A percentile compares a stretch with the other conserved stretches of the same genome.
phyloP scores from a whole-genome alignment of 179 eudicot species.

The Silene coronaria region DNA sequence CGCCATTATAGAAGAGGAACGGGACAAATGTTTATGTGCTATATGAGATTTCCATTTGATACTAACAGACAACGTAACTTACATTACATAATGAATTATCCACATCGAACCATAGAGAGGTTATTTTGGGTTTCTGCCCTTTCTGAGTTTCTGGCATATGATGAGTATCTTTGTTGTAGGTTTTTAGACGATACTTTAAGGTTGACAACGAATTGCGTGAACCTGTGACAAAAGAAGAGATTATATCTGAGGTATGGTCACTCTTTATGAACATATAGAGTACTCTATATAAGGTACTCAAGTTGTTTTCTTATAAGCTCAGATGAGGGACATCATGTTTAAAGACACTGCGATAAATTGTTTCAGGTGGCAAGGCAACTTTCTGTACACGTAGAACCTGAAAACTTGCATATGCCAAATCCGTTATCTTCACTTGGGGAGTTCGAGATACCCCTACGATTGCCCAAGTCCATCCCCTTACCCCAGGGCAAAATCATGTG shows the following conservation, averaged over 20 bases:
- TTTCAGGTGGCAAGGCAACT: slow-evolving; percentile 77
- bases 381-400: slow-evolving; percentile 45
- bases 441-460: slow-evolving; percentile 61
- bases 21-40: no score
- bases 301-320: not conserved
- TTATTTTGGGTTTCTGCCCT: no score
- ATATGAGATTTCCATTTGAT: no score
- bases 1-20: no score
- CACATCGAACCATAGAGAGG: no score
- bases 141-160: no score
- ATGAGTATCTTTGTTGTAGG: slow-evolving; percentile 31
- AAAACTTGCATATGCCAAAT: slow-evolving; percentile 54
- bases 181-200: slow-evolving; percentile 54
- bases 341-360: not conserved
- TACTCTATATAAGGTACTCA: not conserved
- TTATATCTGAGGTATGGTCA: slow-evolving; percentile 65
- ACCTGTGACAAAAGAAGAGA: slow-evolving; percentile 81
- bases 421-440: slow-evolving; percentile 65
- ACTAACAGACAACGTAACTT: no score
- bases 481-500: slow-evolving; percentile 70
- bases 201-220: slow-evolving; percentile 68
- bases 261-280: not conserved
- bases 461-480: slow-evolving; percentile 76
- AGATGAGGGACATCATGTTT: not conserved
- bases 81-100: no score